Conservation (phyloP, 2,329 filamentous ascomycete genomes). For the Arthrinium phaeospermum region DNA sequence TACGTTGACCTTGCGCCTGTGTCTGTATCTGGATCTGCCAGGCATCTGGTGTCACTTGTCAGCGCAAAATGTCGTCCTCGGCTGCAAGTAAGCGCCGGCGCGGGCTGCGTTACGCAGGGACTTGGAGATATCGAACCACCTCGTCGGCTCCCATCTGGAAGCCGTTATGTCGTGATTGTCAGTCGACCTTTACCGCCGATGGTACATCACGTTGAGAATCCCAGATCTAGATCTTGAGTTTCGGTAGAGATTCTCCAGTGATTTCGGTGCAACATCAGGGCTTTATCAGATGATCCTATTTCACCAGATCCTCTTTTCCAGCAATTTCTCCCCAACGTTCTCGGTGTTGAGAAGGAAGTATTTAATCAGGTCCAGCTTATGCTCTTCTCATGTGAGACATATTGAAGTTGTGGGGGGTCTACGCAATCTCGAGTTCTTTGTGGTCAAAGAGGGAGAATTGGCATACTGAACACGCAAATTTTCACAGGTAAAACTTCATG, state of each 20-base stretch:
- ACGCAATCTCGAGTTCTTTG: background rate
- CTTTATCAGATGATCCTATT: slow-evolving; percentile 9
- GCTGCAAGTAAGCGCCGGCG: background rate
- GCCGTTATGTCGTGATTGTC: slow-evolving; percentile 3
- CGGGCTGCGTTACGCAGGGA: background rate
- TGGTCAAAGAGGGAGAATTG: background rate
- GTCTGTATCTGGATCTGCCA: background rate
- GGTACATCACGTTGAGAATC: background rate
- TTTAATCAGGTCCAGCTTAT: background rate
- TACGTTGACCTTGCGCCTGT: background rate
- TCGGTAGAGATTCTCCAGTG: background rate
- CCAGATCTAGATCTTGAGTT: background rate
- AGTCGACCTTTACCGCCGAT: background rate
- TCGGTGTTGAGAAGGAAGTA: background rate
- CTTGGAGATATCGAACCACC: slow-evolving; percentile 1
- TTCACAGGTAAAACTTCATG: background rate
- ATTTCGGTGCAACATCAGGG: slow-evolving; percentile 3
- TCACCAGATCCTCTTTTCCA: background rate
- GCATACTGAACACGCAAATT: background rate
- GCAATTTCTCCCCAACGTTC: background rate
- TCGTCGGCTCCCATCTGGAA: background rate
- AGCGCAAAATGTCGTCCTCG: background rate
- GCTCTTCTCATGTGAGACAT: background rate
- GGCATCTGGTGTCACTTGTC: background rate
- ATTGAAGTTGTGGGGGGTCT: background rate